Evolutionary conservation across 805 yeast genomes (phyloP), one percentile per base, ranked within the genome.

Genomic region (Metschnikowia peoriensis): DNA sequence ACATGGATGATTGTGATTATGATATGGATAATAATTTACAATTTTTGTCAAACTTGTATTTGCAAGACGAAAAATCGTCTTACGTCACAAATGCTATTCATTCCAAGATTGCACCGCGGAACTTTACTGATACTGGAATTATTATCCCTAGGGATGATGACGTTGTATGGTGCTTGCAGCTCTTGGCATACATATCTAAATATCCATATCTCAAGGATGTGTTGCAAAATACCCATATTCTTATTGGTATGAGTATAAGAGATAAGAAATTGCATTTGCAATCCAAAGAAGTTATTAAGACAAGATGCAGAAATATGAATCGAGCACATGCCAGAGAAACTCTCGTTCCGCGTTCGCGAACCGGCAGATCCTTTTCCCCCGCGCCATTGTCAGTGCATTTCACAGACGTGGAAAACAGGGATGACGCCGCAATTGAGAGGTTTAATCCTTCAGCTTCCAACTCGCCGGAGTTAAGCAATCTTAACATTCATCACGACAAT

Each of bases 141-240:
- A 78, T 92, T n/a, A 80, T 91, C 6, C 97, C 97, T 1, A 81
- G 89, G 51, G 96, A 89, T 57, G 97, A 93, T 66, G 99, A 93
- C 65, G 89, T 93, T 15, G 85, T 90, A 38, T 91, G 97, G 97
- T 87, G 96, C 4, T 74, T 93, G 49, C 98, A 93, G 68, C 77
- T 94, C 17, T 69, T 94, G 47, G 98, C 98, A 12, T 93, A 91
- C 68, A 89, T 92, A 41, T 91, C 97, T 5, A 93, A 93, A 68
- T 93, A 94, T 63, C 85, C 97, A 0, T 80, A 83, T 55, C 73
- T 92, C 66, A 88, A 92, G 62, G 85, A 83, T 38, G 78, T 77
- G 45, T 73, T 93, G 53, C 96, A 91, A 59, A 81, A 80, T 48
- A 85, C 96, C 2, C 87, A 88, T 67, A 71, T 91, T 44, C 84